Evolutionary conservation across 164 flowering plant species (phyloP).

Genomic region (Vitis labrusca): DNA sequence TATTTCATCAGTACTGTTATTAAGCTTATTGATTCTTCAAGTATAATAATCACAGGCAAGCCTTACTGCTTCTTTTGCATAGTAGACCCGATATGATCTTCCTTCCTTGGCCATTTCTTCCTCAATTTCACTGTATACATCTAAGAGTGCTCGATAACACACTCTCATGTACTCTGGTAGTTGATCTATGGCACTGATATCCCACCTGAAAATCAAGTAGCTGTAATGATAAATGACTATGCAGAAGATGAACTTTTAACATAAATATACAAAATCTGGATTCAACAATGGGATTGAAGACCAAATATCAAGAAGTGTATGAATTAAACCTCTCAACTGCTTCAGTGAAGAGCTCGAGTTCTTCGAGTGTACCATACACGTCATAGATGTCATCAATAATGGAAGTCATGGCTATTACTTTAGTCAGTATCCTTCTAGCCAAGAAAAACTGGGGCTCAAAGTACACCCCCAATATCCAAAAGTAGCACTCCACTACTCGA

Average conservation of each 20-base stretch:
- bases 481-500: conserved; percentile 27
- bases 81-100: conserved; percentile 17
- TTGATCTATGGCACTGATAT: conserved; percentile 15
- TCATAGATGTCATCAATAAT: too few relatives aligned
- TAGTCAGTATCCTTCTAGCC: too few relatives aligned
- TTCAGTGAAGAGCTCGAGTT: too few relatives aligned
- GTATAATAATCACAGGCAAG: not conserved
- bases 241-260: too few relatives aligned
- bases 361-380: too few relatives aligned
- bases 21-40: conserved; percentile 4
- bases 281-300: too few relatives aligned
- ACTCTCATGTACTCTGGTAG: conserved; percentile 47
- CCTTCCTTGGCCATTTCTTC: conserved; percentile 25
- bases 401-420: too few relatives aligned
- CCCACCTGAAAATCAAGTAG: conserved; percentile 40
- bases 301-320: too few relatives aligned
- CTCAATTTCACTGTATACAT: conserved; percentile 28
- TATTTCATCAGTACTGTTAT: too few relatives aligned
- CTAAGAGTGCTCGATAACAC: conserved; percentile 22
- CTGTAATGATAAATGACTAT: not conserved
- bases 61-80: conserved; percentile 34
- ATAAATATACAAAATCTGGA: too few relatives aligned
- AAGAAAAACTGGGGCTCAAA: too few relatives aligned
- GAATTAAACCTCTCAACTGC: too few relatives aligned
- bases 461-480: conserved; percentile 17